Conservation (phyloP, 2,329 filamentous ascomycete species). For the Aureobasidium zeae region DNA sequence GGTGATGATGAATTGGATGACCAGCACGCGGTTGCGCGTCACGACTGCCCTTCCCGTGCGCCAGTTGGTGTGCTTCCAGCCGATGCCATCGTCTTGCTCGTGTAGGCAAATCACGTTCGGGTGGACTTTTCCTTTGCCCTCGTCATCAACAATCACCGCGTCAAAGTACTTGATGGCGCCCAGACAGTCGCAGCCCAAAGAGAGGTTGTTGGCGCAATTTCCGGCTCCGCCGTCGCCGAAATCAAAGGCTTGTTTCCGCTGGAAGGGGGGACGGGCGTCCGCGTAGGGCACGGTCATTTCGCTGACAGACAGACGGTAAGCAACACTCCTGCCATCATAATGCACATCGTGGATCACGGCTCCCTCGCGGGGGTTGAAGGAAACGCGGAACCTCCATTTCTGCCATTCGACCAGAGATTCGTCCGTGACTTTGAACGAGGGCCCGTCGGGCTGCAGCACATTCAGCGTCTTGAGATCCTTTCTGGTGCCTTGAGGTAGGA, state of each 20-base stretch:
- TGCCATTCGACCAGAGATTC: slow-evolving; percentile 39
- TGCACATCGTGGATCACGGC: slow-evolving; percentile 60
- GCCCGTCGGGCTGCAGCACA: slow-evolving; percentile 60
- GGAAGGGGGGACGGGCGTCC: slow-evolving; percentile 50
- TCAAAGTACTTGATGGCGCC: slow-evolving; percentile 50
- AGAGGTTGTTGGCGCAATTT: slow-evolving; percentile 56
- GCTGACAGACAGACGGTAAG: slow-evolving; percentile 57
- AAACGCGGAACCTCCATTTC: slow-evolving; percentile 53
- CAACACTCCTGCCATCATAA: slow-evolving; percentile 55
- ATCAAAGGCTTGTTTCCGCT: slow-evolving; percentile 62
- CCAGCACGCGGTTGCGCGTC: slow-evolving; percentile 52
- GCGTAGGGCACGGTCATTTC: slow-evolving; percentile 48
- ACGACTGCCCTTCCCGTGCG: slow-evolving; percentile 54
- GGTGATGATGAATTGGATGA: slow-evolving; percentile 59
- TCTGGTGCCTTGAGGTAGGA: slow-evolving; percentile 31
- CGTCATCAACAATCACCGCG: slow-evolving; percentile 41
- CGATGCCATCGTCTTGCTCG: slow-evolving; percentile 60
- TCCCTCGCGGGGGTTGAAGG: slow-evolving; percentile 62
- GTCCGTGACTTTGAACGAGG: slow-evolving; percentile 51
- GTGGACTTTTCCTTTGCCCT: slow-evolving; percentile 45
- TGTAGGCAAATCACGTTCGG: slow-evolving; percentile 58
- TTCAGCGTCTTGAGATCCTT: slow-evolving; percentile 56
- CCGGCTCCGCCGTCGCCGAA: slow-evolving; percentile 60
- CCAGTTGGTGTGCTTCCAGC: slow-evolving; percentile 64
- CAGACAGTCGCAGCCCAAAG: slow-evolving; percentile 59